A percentile compares a stretch with the other conserved stretches of the same genome.
Evolutionary conservation across 768 basidiomycete species (phyloP).

Genomic region (Naganishia antarctica): DNA sequence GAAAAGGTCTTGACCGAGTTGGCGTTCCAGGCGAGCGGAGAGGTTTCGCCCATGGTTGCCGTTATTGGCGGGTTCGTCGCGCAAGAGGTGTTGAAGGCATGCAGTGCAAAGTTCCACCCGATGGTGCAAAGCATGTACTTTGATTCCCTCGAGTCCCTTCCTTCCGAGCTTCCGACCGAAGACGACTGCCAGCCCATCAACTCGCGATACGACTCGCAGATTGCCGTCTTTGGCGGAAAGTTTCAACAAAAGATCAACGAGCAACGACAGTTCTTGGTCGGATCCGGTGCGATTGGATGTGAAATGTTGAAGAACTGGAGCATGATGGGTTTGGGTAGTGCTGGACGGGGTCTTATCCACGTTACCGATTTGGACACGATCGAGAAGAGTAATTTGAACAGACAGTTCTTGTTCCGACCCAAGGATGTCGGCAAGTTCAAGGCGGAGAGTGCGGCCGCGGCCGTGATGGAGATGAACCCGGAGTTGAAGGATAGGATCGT

Average conservation of each 20-base stretch:
- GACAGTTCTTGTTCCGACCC: conserved; percentile 94
- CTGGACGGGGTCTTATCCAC: conserved; percentile 69
- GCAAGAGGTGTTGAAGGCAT: conserved; percentile 94
- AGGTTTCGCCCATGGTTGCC: conserved; percentile 81
- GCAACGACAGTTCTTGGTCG: conserved; percentile 91
- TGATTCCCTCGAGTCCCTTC: conserved; percentile 93
- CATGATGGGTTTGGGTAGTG: conserved; percentile 90
- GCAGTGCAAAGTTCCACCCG: conserved; percentile 96
- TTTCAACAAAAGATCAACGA: conserved; percentile 91
- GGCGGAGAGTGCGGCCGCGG: conserved; percentile 83
- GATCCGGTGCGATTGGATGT: conserved; percentile 97
- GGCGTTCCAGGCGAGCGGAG: conserved; percentile 84
- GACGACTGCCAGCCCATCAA: conserved; percentile 74
- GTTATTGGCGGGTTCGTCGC: conserved; percentile 97
- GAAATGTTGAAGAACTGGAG: conserved; percentile 99
- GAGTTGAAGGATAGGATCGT: conserved; percentile 78
- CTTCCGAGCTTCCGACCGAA: conserved; percentile 67
- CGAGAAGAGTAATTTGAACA: conserved; percentile 96
- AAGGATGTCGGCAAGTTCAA: conserved; percentile 98
- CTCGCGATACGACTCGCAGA: conserved; percentile 85
- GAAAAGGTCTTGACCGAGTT: conserved; percentile 72
- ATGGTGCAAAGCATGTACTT: conserved; percentile 93
- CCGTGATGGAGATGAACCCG: conserved; percentile 93
- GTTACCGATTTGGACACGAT: conserved; percentile 98
- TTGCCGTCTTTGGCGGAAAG: conserved; percentile 86